Percentiles rank a stretch among this genome's conserved stretches.
Evolutionary conservation across 805 yeast species (phyloP).

Genomic region (Teunomyces panamensis): DNA sequence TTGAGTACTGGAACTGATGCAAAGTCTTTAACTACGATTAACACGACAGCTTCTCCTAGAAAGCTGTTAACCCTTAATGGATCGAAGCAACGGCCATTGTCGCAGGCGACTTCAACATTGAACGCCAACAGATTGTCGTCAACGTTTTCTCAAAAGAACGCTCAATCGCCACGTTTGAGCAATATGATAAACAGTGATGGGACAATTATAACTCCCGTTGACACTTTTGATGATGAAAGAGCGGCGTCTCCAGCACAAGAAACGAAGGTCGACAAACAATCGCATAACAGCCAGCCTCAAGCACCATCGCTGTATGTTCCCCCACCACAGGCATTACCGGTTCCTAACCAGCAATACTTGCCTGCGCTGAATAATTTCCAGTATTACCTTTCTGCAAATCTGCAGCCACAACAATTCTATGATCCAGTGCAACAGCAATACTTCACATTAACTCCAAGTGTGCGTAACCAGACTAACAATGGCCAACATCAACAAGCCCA

Average conservation of each 20-base stretch:
- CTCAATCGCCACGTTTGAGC: constrained; percentile 34
- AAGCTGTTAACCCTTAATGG: constrained; percentile 1
- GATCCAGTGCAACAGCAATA: constrained; percentile 45
- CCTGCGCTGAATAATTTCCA: constrained; percentile 6
- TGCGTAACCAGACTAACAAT: constrained; percentile 20
- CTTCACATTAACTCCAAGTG: constrained; percentile 35
- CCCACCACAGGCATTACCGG: constrained; percentile 5
- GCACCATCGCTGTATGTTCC: background rate
- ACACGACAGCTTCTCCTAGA: constrained; percentile 9
- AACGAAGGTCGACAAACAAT: background rate
- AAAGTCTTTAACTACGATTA: constrained; percentile 13
- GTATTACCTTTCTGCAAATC: constrained; percentile 18
- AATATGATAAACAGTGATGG: constrained; percentile 47
- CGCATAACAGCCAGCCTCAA: background rate
- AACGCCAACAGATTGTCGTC: constrained; percentile 32
- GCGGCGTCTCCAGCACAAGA: background rate
- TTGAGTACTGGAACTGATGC: constrained; percentile 12
- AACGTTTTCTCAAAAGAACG: constrained; percentile 34
- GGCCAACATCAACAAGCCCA: constrained; percentile 12
- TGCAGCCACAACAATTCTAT: constrained; percentile 39
- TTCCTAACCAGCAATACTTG: constrained; percentile 6
- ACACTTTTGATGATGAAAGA: constrained; percentile 15
- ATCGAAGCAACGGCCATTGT: constrained; percentile 17
- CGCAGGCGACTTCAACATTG: constrained; percentile 19
- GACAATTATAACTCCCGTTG: constrained; percentile 41